These are phyloP conservation scores for Capillidium heterosporum DNA, from an alignment of 371 early-diverging fungal species.

Conservation along the genomic window DNA sequence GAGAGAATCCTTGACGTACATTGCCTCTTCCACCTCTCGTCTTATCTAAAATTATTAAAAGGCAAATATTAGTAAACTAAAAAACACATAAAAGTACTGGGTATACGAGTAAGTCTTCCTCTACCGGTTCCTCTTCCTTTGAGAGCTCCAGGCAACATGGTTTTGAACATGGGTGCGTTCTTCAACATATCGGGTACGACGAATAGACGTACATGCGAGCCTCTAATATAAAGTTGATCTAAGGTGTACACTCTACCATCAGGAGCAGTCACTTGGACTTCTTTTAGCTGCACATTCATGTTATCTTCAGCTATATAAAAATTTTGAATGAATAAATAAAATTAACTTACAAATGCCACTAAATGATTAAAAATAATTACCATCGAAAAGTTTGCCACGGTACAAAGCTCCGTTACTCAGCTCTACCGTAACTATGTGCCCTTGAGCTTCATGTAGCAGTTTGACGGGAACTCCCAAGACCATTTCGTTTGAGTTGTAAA, in stretches of 20 bases:
- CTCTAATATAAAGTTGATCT: slow-evolving; percentile 93
- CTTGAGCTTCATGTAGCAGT: slow-evolving; percentile 93
- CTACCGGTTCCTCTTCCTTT: slow-evolving; percentile 74
- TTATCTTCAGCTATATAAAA: slow-evolving; percentile 75
- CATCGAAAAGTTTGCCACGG: slow-evolving; percentile 85
- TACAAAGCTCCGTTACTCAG: slow-evolving; percentile 84
- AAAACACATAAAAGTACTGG: too few relatives aligned
- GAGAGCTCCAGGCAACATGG: slow-evolving; percentile 53
- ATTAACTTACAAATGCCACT: neutral
- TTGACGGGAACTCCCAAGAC: slow-evolving; percentile 88
- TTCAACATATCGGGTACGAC: slow-evolving; percentile 96
- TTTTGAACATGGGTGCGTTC: slow-evolving; percentile 95
- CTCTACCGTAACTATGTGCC: slow-evolving; percentile 89
- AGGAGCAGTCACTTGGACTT: slow-evolving; percentile 79
- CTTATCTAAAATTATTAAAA: too few relatives aligned
- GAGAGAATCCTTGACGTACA: too few relatives aligned
- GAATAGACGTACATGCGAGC: slow-evolving; percentile 88
- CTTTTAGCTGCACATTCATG: slow-evolving; percentile 92
- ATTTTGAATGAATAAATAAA: neutral
- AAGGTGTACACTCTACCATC: slow-evolving; percentile 80
- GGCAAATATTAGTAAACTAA: too few relatives aligned
- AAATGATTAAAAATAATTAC: slow-evolving; percentile 16
- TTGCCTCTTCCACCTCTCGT: too few relatives aligned
- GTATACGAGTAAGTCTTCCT: slow-evolving; percentile 34
- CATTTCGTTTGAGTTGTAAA: slow-evolving; percentile 25